Conservation (phyloP, 768 basidiomycete genomes). For the Lentinula raphanica region DNA sequence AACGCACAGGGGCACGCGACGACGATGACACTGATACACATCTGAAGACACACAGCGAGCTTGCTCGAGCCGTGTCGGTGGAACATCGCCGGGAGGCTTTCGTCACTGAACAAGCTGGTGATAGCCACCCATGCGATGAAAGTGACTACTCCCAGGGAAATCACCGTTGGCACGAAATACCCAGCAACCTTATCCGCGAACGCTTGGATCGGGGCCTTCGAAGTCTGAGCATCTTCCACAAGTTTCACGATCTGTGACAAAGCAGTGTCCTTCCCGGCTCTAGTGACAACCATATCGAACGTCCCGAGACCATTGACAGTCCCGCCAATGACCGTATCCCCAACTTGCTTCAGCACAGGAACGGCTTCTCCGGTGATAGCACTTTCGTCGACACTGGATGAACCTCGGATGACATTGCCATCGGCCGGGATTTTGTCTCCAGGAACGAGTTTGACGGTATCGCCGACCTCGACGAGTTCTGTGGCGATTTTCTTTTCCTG, state of each 20-base stretch:
- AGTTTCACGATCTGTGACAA: constrained; percentile 94
- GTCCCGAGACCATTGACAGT: constrained; percentile 97
- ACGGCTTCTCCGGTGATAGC: constrained; percentile 94
- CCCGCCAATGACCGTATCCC: constrained; percentile 89
- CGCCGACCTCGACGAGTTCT: constrained; percentile 91
- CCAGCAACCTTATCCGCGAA: constrained; percentile 95
- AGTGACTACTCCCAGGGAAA: constrained; percentile 74
- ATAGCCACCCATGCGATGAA: constrained; percentile 82
- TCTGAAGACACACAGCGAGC: constrained; percentile 87
- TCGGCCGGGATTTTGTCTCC: constrained; percentile 97
- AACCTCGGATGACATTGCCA: constrained; percentile 81
- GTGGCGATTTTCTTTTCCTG: constrained; percentile 90
- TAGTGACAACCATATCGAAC: constrained; percentile 92
- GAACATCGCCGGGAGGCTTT: constrained; percentile 79
- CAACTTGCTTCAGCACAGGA: constrained; percentile 77
- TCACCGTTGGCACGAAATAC: constrained; percentile 90
- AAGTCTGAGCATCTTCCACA: constrained; percentile 97
- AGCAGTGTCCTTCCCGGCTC: constrained; percentile 94
- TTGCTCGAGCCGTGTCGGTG: constrained; percentile 75
- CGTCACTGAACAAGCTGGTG: constrained; percentile 49
- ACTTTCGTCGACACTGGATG: constrained; percentile 90
- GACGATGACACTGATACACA: constrained; percentile 97
- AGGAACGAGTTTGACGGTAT: constrained; percentile 88
- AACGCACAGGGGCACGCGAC: constrained; percentile 98
- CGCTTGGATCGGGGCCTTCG: constrained; percentile 95